Evolutionary conservation across 352 stramenopile species (phyloP).

Genomic region (Phytophthora pinifolia): DNA sequence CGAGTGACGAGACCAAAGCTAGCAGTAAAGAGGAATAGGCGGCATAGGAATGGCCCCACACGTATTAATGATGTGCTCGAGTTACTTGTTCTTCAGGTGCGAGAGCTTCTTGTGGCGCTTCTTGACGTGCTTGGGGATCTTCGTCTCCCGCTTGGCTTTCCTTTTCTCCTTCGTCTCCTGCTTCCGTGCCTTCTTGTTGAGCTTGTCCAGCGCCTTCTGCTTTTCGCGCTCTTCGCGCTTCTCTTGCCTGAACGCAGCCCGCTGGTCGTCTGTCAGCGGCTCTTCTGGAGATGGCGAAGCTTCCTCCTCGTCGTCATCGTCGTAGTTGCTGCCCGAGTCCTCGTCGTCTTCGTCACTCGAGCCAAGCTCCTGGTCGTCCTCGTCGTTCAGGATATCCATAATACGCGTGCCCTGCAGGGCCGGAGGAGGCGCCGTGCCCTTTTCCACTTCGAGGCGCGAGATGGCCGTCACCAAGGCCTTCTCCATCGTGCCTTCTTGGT

Average conservation of each 20-base stretch:
- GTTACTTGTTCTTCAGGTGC: slow-evolving; percentile 77
- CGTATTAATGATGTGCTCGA: no score
- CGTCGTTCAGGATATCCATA: slow-evolving; percentile 74
- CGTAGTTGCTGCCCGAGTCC: slow-evolving; percentile 39
- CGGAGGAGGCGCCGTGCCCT: slow-evolving; percentile 21
- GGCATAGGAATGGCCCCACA: not conserved
- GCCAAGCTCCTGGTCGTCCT: slow-evolving; percentile 48
- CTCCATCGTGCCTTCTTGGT: slow-evolving; percentile 86
- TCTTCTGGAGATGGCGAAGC: slow-evolving; percentile 18
- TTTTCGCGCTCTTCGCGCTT: slow-evolving; percentile 71
- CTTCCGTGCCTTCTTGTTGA: slow-evolving; percentile 94
- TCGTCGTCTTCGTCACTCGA: slow-evolving; percentile 53
- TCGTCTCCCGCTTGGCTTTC: slow-evolving; percentile 93
- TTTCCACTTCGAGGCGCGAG: slow-evolving; percentile 64
- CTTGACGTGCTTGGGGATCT: slow-evolving; percentile 99
- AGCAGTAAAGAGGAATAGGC: slow-evolving; percentile 9
- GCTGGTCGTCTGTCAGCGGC: slow-evolving; percentile 79
- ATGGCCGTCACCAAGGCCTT: slow-evolving; percentile 80
- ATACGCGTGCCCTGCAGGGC: slow-evolving; percentile 45
- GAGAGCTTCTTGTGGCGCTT: slow-evolving; percentile 96
- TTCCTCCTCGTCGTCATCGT: slow-evolving; percentile 21
- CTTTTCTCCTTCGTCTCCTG: slow-evolving; percentile 94
- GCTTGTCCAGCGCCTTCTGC: slow-evolving; percentile 53
- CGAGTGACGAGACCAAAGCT: no score
- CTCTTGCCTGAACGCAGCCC: slow-evolving; percentile 82